A percentile compares a stretch with the other conserved stretches of the same genome.
These are phyloP conservation scores for Yarrowia sp. DNA, from an alignment of 805 yeast species.

Conservation along the genomic window DNA sequence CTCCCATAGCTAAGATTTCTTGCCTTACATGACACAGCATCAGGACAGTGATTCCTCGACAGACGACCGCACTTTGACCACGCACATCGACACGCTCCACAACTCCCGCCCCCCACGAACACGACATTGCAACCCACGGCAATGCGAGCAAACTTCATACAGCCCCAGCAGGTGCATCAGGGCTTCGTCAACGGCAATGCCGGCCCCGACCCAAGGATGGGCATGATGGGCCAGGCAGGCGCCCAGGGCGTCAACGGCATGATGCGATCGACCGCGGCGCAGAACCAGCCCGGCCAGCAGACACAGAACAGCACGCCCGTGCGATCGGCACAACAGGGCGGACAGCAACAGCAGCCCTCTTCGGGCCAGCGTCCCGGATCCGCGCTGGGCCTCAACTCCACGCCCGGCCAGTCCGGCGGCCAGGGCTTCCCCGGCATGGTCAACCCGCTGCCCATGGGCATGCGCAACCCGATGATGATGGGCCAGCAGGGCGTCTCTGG, in stretches of 20 bases:
- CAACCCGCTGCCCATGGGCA: slow-evolving; percentile 19
- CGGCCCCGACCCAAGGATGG: slow-evolving; percentile 26
- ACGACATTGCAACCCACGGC: background rate
- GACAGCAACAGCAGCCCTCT: background rate
- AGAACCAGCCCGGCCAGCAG: slow-evolving; percentile 12
- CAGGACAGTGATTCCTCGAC: background rate
- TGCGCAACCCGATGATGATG: slow-evolving; percentile 26
- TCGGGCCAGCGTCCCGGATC: slow-evolving; percentile 17
- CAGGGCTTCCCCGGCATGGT: slow-evolving; percentile 20
- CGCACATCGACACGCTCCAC: background rate
- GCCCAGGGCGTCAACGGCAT: slow-evolving; percentile 23
- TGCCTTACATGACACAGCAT: slow-evolving; percentile 9
- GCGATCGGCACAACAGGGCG: background rate
- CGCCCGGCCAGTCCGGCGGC: slow-evolving; percentile 15
- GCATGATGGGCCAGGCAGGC: slow-evolving; percentile 14
- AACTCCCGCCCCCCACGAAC: background rate
- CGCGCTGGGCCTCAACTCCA: background rate
- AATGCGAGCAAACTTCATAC: slow-evolving; percentile 27
- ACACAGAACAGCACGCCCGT: slow-evolving; percentile 21
- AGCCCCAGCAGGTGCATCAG: slow-evolving; percentile 23
- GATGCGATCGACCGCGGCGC: slow-evolving; percentile 21
- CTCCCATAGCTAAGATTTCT: slow-evolving; percentile 3
- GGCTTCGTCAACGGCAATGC: slow-evolving; percentile 19
- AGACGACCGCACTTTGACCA: background rate
- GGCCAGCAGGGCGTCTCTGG: slow-evolving; percentile 14